Percentiles rank a stretch among this genome's conserved stretches.
phyloP scores from a whole-genome alignment of 805 yeast genomes.

The Saturnispora zaruensis region DNA sequence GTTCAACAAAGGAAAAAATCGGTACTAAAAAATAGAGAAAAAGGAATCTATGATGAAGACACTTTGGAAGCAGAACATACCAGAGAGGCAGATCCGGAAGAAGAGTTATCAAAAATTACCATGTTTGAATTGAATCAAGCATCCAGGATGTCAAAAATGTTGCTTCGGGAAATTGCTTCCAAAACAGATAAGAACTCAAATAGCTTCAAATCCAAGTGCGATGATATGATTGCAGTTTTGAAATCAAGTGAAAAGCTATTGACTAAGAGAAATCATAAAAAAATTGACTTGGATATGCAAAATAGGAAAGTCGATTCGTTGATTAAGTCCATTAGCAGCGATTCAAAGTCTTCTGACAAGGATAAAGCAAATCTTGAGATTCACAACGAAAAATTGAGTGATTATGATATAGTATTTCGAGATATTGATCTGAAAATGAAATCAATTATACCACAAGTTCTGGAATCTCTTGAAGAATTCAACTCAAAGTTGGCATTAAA shows the following conservation, averaged over 20 bases:
- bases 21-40: background rate
- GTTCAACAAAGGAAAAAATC: slow-evolving; percentile 20
- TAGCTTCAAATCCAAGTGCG: slow-evolving; percentile 28
- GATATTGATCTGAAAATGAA: slow-evolving; percentile 35
- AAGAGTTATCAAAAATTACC: slow-evolving; percentile 24
- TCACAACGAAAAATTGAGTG: slow-evolving; percentile 27
- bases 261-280: slow-evolving; percentile 37
- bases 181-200: slow-evolving; percentile 21
- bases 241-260: slow-evolving; percentile 33
- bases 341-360: slow-evolving; percentile 25
- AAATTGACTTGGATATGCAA: slow-evolving; percentile 33
- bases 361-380: slow-evolving; percentile 30
- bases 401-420: slow-evolving; percentile 25
- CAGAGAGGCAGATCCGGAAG: slow-evolving; percentile 18
- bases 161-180: slow-evolving; percentile 20
- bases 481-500: slow-evolving; percentile 34
- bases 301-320: slow-evolving; percentile 33
- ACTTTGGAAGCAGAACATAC: background rate
- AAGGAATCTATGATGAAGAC: slow-evolving; percentile 24
- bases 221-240: slow-evolving; percentile 33
- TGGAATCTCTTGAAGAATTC: slow-evolving; percentile 41
- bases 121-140: slow-evolving; percentile 26
- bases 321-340: slow-evolving; percentile 16
- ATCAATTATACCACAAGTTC: slow-evolving; percentile 37
- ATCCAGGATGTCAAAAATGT: slow-evolving; percentile 18